Percentiles rank a stretch among this genome's conserved stretches.
These are phyloP conservation scores for Ulmus americana DNA, from an alignment of 331 rosid species.

Conservation along the genomic window DNA sequence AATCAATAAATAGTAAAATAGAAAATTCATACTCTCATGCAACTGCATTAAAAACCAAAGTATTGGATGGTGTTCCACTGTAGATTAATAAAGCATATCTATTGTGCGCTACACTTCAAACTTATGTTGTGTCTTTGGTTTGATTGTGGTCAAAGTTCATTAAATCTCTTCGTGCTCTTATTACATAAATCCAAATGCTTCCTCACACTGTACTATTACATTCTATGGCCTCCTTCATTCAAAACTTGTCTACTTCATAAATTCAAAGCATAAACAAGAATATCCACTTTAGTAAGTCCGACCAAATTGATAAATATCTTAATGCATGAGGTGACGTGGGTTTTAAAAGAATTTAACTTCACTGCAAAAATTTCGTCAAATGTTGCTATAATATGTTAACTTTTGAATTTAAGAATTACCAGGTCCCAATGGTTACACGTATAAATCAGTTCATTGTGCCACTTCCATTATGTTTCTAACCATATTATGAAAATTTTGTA, in stretches of 20 bases:
- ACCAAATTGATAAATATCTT: no score
- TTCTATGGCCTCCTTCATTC: no score
- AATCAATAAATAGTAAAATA: neutral
- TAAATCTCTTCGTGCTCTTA: neutral
- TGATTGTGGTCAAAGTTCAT: neutral
- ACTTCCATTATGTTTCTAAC: no score
- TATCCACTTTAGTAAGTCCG: no score
- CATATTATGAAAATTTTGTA: neutral
- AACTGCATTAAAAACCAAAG: neutral
- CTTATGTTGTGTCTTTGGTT: no score
- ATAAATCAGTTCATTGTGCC: slow-evolving; percentile 1
- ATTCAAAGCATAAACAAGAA: no score
- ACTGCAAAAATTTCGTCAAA: neutral
- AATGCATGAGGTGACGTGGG: no score
- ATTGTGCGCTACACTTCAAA: neutral
- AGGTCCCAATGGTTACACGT: neutral
- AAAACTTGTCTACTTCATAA: no score
- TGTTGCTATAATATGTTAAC: neutral
- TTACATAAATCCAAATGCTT: neutral
- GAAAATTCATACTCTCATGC: neutral
- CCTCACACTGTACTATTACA: no score
- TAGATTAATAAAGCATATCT: no score
- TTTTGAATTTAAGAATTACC: neutral
- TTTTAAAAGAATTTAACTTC: neutral
- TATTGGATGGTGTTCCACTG: no score